A percentile compares a stretch with the other conserved stretches of the same genome.
Conservation (phyloP, 2,329 filamentous ascomycete species). For the Aspergillaceae sp. region DNA sequence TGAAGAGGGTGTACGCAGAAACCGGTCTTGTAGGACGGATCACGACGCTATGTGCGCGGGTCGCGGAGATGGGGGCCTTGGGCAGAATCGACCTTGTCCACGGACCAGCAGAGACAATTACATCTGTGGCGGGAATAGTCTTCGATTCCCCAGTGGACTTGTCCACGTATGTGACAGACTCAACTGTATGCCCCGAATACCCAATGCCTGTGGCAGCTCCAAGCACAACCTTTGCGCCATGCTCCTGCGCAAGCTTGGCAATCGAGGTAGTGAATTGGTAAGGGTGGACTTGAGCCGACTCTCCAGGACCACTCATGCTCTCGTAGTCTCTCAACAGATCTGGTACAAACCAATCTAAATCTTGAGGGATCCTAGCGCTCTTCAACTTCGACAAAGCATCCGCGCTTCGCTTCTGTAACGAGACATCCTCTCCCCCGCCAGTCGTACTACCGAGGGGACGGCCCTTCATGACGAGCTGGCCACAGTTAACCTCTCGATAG, state of each 20-base stretch:
- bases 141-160: constrained; percentile 42
- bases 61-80: constrained; percentile 48
- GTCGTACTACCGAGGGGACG: constrained; percentile 28
- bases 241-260: constrained; percentile 62
- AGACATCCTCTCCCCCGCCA: constrained; percentile 34
- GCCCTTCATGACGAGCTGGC: constrained; percentile 50
- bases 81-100: constrained; percentile 51
- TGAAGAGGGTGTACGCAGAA: constrained; percentile 55
- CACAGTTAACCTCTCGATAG: constrained; percentile 71
- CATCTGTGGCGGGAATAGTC: constrained; percentile 49
- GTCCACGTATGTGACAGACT: constrained; percentile 55
- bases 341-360: constrained; percentile 75
- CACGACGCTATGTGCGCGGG: constrained; percentile 56
- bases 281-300: constrained; percentile 91
- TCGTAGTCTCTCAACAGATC: constrained; percentile 62
- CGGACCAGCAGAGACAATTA: constrained; percentile 54
- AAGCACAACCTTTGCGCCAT: constrained; percentile 58
- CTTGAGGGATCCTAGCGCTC: constrained; percentile 58
- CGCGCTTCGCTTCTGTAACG: constrained; percentile 48
- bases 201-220: constrained; percentile 63
- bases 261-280: constrained; percentile 83
- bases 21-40: constrained; percentile 48
- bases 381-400: constrained; percentile 44
- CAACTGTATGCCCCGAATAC: constrained; percentile 44
- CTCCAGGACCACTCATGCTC: constrained; percentile 70